phyloP scores from a whole-genome alignment of 345 rosid species.

The Gynandropsis gynandra region DNA sequence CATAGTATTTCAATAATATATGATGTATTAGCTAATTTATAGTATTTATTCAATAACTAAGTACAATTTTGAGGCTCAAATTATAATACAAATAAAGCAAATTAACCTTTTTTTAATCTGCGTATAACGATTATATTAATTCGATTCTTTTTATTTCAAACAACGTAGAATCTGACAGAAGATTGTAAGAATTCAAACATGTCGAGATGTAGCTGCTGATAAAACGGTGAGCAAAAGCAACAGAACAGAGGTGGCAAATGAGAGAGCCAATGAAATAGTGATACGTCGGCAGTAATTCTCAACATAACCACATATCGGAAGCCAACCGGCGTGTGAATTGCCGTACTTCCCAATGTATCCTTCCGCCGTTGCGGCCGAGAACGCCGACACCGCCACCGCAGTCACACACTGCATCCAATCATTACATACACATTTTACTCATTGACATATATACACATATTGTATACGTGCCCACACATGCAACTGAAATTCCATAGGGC shows the following conservation, averaged over 20 bases:
- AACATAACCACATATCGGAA: constrained; percentile 44
- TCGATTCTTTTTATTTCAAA: too few relatives aligned
- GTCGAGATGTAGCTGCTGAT: constrained; percentile 43
- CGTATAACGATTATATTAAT: too few relatives aligned
- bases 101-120: too few relatives aligned
- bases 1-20: too few relatives aligned
- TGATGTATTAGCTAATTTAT: too few relatives aligned
- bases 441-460: neutral
- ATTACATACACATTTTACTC: neutral
- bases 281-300: constrained; percentile 38
- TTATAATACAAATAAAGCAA: too few relatives aligned
- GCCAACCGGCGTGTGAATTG: constrained; percentile 56
- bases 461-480: too few relatives aligned
- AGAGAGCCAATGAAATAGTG: constrained; percentile 25
- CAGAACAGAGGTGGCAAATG: constrained; percentile 29
- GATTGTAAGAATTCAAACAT: constrained; percentile 5
- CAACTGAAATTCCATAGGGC: too few relatives aligned
- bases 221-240: constrained; percentile 42
- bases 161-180: too few relatives aligned
- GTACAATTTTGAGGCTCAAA: too few relatives aligned
- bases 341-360: constrained; percentile 52
- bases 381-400: constrained; percentile 39
- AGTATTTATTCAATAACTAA: too few relatives aligned
- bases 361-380: constrained; percentile 46
- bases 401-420: constrained; percentile 33